Base-by-base conservation (phyloP, 2,329 filamentous ascomycete species). In the Claviceps digitariae region DNA sequence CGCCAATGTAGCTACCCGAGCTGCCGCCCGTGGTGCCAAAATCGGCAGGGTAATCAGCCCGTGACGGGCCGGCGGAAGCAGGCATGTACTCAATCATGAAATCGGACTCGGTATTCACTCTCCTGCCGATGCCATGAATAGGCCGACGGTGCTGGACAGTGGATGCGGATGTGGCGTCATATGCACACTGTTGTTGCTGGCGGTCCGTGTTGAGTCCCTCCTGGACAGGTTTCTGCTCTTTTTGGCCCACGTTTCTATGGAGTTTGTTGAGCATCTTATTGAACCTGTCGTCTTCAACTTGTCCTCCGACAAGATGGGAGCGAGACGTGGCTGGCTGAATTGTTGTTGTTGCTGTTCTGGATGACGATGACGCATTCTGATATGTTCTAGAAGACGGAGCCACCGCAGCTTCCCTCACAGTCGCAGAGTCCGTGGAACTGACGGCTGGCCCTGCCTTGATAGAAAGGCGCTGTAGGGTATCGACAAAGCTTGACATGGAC, bases 241-340 rank as follows among this genome's bases (percentile, higher is more conserved):
- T 29, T 13, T 51, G 46, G 17, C 52, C 46, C 3, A n/a, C 8
- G 23, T 50, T 56, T 0, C 60, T 2, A 25, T 51, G 59, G 25
- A 67, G 61, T 27, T 60, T 67, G 12, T 60, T 49, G 4, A 68
- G 49, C 51, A 68, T 53, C 23, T 52, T 61, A 36, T 62, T 52
- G 43, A 67, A 68, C 6, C 59, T 65, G 8, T n/a, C 2, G 13
- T 25, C 29, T 7, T 38, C 13, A 4, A 13, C 27, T 15, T 13
- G 15, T 25, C 7, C 49, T n/a, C 13, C 40, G 10, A 13, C 10
- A 15, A 5, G n/a, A 44, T 20, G 41, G 15, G 27, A 15, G 5
- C 25, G 12, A 43, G 41, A 27, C n/a, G n/a, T 17, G 36, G 38
- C 12, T 38, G 47, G 31, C 47, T 25, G 23, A 38, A 21, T 4